A percentile compares a stretch with the other conserved stretches of the same genome.
phyloP scores from a whole-genome alignment of 2,329 filamentous ascomycete genomes.

The Hymenoscyphus repandus region DNA sequence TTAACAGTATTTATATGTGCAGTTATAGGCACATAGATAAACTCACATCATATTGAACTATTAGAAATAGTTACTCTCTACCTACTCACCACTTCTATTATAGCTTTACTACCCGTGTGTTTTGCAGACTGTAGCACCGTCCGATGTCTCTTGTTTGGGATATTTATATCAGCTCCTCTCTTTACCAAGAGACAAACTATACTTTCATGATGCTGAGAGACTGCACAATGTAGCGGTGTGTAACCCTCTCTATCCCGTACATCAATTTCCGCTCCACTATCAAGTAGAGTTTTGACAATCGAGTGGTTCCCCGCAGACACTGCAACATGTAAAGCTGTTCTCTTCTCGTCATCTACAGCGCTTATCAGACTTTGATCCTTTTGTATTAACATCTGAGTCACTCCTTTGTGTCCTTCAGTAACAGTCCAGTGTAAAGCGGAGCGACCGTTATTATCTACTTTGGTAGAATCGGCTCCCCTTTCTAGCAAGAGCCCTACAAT shows the following conservation, averaged over 20 bases:
- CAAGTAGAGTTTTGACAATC: background rate
- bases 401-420: background rate
- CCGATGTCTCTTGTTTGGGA: too few relatives aligned
- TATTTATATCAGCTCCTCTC: too few relatives aligned
- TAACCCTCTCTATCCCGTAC: background rate
- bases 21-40: too few relatives aligned
- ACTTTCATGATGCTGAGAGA: too few relatives aligned
- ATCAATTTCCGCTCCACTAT: background rate
- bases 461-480: background rate
- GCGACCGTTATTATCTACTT: background rate
- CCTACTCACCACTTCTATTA: too few relatives aligned
- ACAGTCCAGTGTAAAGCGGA: slow-evolving; percentile 5
- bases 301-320: slow-evolving; percentile 3
- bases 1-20: too few relatives aligned
- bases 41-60: too few relatives aligned
- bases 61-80: too few relatives aligned
- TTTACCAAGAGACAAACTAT: too few relatives aligned
- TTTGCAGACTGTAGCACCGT: too few relatives aligned
- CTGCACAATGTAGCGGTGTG: background rate
- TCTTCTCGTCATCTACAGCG: slow-evolving; percentile 2
- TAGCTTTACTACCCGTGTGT: too few relatives aligned
- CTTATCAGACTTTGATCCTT: background rate
- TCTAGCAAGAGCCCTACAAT: slow-evolving; percentile 5
- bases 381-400: slow-evolving; percentile 2
- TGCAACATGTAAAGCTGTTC: slow-evolving; percentile 7